A percentile compares a stretch with the other conserved stretches of the same genome.
Conservation (phyloP, 2,329 filamentous ascomycete species). For the Talaromyces sp. region DNA sequence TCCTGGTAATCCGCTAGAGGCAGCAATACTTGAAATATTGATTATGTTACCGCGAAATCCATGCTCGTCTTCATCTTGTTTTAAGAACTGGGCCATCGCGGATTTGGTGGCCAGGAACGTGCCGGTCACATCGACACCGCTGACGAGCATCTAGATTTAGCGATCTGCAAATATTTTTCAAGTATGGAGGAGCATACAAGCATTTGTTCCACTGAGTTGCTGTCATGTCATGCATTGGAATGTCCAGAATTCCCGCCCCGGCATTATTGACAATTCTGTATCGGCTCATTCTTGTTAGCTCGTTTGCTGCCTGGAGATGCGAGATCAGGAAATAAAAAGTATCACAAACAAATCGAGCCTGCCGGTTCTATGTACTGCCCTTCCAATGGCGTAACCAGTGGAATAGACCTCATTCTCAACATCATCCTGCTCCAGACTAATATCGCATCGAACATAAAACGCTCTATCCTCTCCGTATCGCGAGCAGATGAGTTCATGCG, state of each 20-base stretch:
- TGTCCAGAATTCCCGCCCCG: background rate
- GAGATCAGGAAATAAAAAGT: background rate
- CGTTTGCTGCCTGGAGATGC: no score
- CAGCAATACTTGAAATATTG: background rate
- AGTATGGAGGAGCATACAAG: background rate
- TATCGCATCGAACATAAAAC: background rate
- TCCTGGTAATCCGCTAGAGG: background rate
- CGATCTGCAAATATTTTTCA: background rate
- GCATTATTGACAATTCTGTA: background rate
- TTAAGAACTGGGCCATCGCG: background rate
- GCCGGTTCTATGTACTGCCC: background rate
- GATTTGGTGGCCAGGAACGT: background rate
- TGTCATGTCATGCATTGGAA: background rate
- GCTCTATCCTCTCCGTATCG: background rate
- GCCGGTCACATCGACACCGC: background rate
- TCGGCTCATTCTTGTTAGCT: background rate
- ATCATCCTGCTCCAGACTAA: background rate
- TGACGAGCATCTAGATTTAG: background rate
- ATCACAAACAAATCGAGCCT: background rate
- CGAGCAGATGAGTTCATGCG: background rate
- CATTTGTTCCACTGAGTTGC: background rate
- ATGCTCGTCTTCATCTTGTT: background rate
- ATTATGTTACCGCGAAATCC: background rate
- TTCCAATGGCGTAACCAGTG: background rate
- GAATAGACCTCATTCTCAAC: background rate